Conservation (phyloP, 1,284 basidiomycete genomes). For the Caloboletus inedulis region DNA sequence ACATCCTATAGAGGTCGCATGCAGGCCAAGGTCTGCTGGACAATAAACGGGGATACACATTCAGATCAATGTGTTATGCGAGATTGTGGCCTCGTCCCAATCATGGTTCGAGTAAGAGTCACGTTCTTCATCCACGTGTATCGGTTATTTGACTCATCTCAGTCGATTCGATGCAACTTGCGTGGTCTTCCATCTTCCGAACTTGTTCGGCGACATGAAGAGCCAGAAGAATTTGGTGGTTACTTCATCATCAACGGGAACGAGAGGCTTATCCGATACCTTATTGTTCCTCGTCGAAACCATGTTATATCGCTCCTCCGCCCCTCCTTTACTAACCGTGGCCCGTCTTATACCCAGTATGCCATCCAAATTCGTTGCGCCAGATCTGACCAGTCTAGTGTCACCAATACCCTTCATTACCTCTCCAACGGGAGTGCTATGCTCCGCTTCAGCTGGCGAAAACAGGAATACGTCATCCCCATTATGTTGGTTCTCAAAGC, state of each 20-base stretch:
- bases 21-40: slow-evolving; percentile 89
- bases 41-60: slow-evolving; percentile 64
- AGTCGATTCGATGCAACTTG: slow-evolving; percentile 95
- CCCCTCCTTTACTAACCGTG: slow-evolving; percentile 87
- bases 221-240: slow-evolving; percentile 97
- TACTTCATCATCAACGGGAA: slow-evolving; percentile 99
- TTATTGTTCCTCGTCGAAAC: slow-evolving; percentile 88
- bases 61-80: slow-evolving; percentile 73
- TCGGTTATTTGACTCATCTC: slow-evolving; percentile 1
- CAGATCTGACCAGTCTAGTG: slow-evolving; percentile 85
- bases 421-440: slow-evolving; percentile 95
- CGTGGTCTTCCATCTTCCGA: slow-evolving; percentile 82
- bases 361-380: slow-evolving; percentile 97
- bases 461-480: slow-evolving; percentile 98
- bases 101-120: slow-evolving; percentile 89
- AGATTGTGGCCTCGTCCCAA: slow-evolving; percentile 90
- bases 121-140: slow-evolving; percentile 1
- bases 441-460: slow-evolving; percentile 94
- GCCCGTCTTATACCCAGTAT: slow-evolving; percentile 91
- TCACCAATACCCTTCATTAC: slow-evolving; percentile 97
- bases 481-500: slow-evolving; percentile 97
- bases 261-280: slow-evolving; percentile 96
- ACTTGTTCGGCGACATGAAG: slow-evolving; percentile 89
- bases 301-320: slow-evolving; percentile 87
- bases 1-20: slow-evolving; percentile 91